phyloP scores from a whole-genome alignment of 192 early-diverging fungal species.

The Coemansia sp. region DNA sequence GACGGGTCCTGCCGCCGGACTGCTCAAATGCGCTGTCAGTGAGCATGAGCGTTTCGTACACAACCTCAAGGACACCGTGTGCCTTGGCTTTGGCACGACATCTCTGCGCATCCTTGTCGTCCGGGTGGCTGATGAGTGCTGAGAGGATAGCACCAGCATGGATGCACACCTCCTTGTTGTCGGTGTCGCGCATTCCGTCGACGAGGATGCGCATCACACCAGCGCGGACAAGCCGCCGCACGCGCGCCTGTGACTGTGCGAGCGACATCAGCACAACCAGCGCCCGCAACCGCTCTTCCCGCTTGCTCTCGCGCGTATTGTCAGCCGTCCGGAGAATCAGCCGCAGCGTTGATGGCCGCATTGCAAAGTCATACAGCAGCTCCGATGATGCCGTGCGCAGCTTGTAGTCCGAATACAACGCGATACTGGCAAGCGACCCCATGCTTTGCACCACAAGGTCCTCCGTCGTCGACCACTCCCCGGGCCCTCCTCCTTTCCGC shows the following conservation, averaged over 20 bases:
- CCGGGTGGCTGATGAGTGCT: conserved; percentile 20
- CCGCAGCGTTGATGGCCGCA: conserved; percentile 12
- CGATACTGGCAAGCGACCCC: neutral
- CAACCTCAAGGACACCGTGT: conserved; percentile 19
- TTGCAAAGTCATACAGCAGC: conserved; percentile 32
- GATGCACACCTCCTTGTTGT: conserved; percentile 23
- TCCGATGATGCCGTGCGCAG: conserved; percentile 26
- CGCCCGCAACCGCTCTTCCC: conserved; percentile 12
- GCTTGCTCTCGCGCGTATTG: neutral
- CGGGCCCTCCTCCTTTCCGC: neutral
- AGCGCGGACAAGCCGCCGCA: conserved; percentile 5
- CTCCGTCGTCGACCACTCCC: conserved; percentile 4
- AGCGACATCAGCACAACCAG: conserved; percentile 20
- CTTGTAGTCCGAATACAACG: conserved; percentile 8
- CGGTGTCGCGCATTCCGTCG: conserved; percentile 8
- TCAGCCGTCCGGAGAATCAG: conserved; percentile 17
- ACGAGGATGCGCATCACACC: conserved; percentile 30
- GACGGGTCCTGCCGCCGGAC: neutral
- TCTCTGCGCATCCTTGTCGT: conserved; percentile 3
- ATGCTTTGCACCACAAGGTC: neutral
- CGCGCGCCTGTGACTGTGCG: conserved; percentile 21
- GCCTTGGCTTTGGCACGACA: conserved; percentile 19
- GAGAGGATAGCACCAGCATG: conserved; percentile 18
- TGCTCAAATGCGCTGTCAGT: neutral
- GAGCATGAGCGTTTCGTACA: conserved; percentile 14